Conservation (phyloP, 768 basidiomycete genomes). For the Tulasnella sp. region DNA sequence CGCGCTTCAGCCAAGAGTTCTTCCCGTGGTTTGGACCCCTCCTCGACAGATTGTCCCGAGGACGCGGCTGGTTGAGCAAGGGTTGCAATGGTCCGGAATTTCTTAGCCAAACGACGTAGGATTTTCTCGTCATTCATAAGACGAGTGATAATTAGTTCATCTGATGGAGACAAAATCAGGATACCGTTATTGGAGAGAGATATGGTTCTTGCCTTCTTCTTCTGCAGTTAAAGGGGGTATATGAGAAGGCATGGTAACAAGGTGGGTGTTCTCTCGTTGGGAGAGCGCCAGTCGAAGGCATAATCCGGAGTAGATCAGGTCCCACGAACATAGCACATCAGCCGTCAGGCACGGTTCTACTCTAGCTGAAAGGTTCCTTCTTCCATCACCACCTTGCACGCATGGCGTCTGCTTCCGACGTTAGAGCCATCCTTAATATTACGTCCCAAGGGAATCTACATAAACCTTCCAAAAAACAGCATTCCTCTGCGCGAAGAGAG, state of each 20-base stretch:
- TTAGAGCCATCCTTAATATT: constrained; percentile 71
- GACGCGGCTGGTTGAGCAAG: constrained; percentile 37
- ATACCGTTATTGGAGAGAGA: constrained; percentile 8
- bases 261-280: no score
- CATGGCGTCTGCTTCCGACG: constrained; percentile 45
- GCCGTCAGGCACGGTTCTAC: no score
- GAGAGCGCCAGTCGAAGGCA: no score
- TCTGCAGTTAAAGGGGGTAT: constrained; percentile 20
- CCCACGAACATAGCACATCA: no score
- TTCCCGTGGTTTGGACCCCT: constrained; percentile 29
- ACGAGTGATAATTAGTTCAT: constrained; percentile 65
- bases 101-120: constrained; percentile 65
- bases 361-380: background rate
- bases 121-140: constrained; percentile 75
- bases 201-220: constrained; percentile 22
- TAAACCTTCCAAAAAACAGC: constrained; percentile 37
- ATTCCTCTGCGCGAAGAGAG: constrained; percentile 44
- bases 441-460: constrained; percentile 36
- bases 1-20: constrained; percentile 45
- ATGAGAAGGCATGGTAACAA: no score
- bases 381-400: constrained; percentile 1
- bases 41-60: constrained; percentile 38
- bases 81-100: constrained; percentile 43
- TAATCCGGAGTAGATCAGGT: no score
- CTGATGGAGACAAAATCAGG: constrained; percentile 29